Evolutionary conservation across 139 green algal genomes (phyloP).

Genomic region (Mesotaenium endlicherianum): DNA sequence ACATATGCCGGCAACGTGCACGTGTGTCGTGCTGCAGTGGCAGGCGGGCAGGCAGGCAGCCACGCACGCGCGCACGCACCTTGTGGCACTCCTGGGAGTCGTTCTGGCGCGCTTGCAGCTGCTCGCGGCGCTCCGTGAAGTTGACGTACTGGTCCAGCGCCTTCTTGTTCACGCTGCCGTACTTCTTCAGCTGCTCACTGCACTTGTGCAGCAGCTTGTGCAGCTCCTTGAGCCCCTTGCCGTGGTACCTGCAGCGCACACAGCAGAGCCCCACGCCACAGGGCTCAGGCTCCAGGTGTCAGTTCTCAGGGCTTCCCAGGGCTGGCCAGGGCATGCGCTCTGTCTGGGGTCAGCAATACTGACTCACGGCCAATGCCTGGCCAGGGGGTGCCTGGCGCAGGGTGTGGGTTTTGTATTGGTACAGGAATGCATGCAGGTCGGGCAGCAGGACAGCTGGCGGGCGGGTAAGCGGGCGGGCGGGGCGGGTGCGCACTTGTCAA

Average conservation of each 20-base stretch:
- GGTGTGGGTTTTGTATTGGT: no score
- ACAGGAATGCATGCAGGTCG: no score
- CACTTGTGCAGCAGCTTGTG: slow-evolving; percentile 63
- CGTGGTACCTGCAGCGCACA: slow-evolving; percentile 57
- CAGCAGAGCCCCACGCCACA: no score
- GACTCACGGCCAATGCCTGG: no score
- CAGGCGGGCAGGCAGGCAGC: not conserved
- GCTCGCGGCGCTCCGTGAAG: slow-evolving; percentile 88
- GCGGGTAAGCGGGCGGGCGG: not conserved
- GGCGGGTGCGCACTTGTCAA: slow-evolving; percentile 34
- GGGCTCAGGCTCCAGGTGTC: no score
- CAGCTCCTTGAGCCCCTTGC: slow-evolving; percentile 66
- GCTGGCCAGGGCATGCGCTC: no score
- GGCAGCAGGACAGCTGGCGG: not conserved
- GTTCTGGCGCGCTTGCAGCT: slow-evolving; percentile 64
- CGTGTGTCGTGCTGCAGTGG: no score
- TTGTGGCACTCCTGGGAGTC: slow-evolving; percentile 58
- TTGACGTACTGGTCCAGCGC: slow-evolving; percentile 92
- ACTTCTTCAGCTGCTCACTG: slow-evolving; percentile 69
- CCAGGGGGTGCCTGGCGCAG: no score
- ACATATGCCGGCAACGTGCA: no score
- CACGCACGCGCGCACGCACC: slow-evolving; percentile 5
- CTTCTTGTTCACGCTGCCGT: slow-evolving; percentile 89
- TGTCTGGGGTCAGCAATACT: no score
- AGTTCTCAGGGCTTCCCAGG: no score